Base-by-base conservation (phyloP, 169 alveolate genomes). In the Amoebophrya sp. region DNA sequence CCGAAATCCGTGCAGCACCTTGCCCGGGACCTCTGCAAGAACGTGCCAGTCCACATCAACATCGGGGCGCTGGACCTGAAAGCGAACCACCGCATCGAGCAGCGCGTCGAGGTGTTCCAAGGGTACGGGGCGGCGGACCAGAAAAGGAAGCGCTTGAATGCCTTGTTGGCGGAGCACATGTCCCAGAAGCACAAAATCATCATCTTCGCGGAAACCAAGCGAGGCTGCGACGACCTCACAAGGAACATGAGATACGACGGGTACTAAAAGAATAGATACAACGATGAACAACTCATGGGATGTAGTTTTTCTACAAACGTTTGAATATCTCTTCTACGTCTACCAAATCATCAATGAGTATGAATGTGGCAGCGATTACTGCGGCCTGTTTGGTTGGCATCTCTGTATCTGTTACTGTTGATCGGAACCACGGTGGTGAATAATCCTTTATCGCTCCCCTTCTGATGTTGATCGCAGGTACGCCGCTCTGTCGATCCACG, bases 41-140 rank as follows among this genome's bases (percentile, higher is more conserved):
- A 96, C 43, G 97, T 96, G 87, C 99, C 99, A 26, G 97, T 98
- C 18, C 99, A 98, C 93, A 96, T 98, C 89, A 96, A 98, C 91
- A 97, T 98, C 87, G 99, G 99, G 20, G 92, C 95, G 4, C 23
- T 58, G 78, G 78, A 58, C 0, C 34, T 58, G 26, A 16, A 58
- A 29, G 78, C 78, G 34, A 58, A 58, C 78, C 78, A 58, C 78
- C 78, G 78, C 34, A 58, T 58, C 78, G 23, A 1, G 29, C 70
- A 42, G 40, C 15, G 41, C 10, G 91, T 67, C 87, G 70, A 50
- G 42, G 26, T 96, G 40, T 70, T 96, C 45, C 94, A 94, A 88
- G 98, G 95, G 31, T 69, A 90, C n/a, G 93, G 91, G 40, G 91
- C 91, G 87, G 87, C 92, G 34, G 88, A 89, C n/a, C 89, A 92